Evolutionary conservation across 2,329 filamentous ascomycete genomes (phyloP), one percentile per base, ranked within the genome.

Genomic region (Seiridium cupressi): DNA sequence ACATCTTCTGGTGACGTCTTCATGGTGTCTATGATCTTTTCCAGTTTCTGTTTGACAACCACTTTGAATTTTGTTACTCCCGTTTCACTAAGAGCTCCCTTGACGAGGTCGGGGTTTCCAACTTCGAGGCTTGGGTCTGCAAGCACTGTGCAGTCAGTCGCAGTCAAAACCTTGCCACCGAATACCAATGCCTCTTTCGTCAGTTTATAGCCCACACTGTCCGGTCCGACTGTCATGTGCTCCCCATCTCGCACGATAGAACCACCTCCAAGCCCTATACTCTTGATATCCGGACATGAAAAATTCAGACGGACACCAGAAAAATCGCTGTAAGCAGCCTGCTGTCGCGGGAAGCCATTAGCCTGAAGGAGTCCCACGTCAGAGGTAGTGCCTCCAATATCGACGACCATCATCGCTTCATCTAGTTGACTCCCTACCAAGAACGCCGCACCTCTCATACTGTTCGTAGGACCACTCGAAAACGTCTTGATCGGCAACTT

Each of bases 361-460:
- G 81, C 77, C 5, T 86, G 77, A 3, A 90, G 70, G 0, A 88
- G 71, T 0, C 87, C 86, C 9, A 88, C 84, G 64, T 89, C 87
- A 0, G 85, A 84, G 0, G 87, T 89, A 0, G 87, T 90, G 3
- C 87, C 87, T 0, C 87, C 87, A 57, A 90, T 84, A 65, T 90
- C 87, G 2, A 89, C 82, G 0, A 89, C 86, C 75, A 89, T 84
- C 64, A 80, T 73, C 0, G 75, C 72, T 58, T 79, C 73, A 2
- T 71, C 64, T 11, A 67, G 57, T 31, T 68, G 61, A 1, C 70
- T 68, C 44, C 77, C 74, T 0, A 77, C 74, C 9, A 90, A 72
- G 59, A 87, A 88, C 0, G 86, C 87, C 2, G 86, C 86, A 1
- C 86, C 85, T 57, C 82, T 80, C 76, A 87, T 85, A 59, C 82